Conservation (phyloP, 306 rosid species). For the Prunus mume region DNA sequence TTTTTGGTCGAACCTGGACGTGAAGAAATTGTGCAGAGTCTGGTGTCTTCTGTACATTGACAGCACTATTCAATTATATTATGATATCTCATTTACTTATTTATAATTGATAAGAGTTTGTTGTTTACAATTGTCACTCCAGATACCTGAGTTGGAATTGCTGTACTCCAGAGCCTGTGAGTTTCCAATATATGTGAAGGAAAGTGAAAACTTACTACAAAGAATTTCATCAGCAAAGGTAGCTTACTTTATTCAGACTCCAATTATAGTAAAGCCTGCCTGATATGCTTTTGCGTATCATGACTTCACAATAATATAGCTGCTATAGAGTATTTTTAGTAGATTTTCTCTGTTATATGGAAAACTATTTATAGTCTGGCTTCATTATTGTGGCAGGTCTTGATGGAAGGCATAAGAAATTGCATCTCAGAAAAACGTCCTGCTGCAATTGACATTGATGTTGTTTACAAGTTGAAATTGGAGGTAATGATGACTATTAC, state of each 20-base stretch:
- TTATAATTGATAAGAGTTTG: conserved; percentile 28
- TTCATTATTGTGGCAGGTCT: conserved; percentile 49
- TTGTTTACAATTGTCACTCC: conserved; percentile 26
- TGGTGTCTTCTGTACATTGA: conserved; percentile 7
- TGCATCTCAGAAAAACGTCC: conserved; percentile 52
- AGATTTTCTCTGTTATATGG: conserved; percentile 9
- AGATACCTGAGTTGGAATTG: conserved; percentile 79
- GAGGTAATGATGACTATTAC: conserved; percentile 53
- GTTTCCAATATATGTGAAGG: conserved; percentile 59
- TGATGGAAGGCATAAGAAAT: conserved; percentile 56
- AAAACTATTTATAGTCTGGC: conserved; percentile 16
- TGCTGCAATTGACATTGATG: conserved; percentile 51
- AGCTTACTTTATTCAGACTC: not conserved
- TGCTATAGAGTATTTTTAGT: not conserved
- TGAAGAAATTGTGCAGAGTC: not conserved
- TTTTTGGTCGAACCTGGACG: not conserved
- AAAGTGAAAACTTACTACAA: conserved; percentile 51
- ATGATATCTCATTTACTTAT: conserved; percentile 33
- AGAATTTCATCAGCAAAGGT: conserved; percentile 65
- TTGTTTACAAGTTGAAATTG: conserved; percentile 57
- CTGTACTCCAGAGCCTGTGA: conserved; percentile 61
- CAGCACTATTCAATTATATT: not conserved
- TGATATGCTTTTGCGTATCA: too few relatives aligned
- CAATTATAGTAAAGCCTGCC: not conserved
- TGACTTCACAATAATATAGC: not conserved